A percentile compares a stretch with the other conserved stretches of the same genome.
These are phyloP conservation scores for Hyphopichia pseudoburtonii DNA, from an alignment of 1,139 yeast genomes.

Conservation along the genomic window DNA sequence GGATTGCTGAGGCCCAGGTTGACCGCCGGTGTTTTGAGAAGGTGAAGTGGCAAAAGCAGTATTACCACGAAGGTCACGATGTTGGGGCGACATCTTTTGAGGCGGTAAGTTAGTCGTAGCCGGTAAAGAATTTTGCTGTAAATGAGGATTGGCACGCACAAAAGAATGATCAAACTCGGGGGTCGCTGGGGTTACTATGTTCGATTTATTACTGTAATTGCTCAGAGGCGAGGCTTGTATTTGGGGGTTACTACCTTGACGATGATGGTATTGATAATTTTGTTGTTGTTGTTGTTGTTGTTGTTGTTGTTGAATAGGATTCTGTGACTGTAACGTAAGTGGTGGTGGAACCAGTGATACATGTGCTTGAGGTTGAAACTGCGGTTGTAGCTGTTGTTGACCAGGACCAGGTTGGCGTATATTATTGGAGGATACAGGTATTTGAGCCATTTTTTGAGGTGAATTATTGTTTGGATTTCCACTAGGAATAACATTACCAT, in stretches of 20 bases:
- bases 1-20: slow-evolving; percentile 12
- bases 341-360: slow-evolving; percentile 7
- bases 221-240: slow-evolving; percentile 5
- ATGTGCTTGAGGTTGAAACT: slow-evolving; percentile 2
- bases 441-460: not conserved
- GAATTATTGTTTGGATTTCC: not conserved
- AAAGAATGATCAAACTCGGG: slow-evolving; percentile 5
- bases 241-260: slow-evolving; percentile 7
- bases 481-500: not conserved
- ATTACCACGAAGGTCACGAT: slow-evolving; percentile 10
- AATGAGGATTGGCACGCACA: not conserved
- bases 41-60: slow-evolving; percentile 11
- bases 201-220: slow-evolving; percentile 3
- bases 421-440: no score
- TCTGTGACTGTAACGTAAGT: slow-evolving; percentile 3
- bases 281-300: slow-evolving; percentile 7
- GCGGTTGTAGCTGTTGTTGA: not conserved
- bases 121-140: slow-evolving; percentile 6
- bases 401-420: no score
- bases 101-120: no score
- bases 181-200: slow-evolving; percentile 1
- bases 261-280: slow-evolving; percentile 4
- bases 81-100: slow-evolving; percentile 7
- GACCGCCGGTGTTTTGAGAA: slow-evolving; percentile 9
- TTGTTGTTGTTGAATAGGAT: slow-evolving; percentile 7